Evolutionary conservation across 768 basidiomycete species (phyloP).

Genomic region (Boletus fagicola): DNA sequence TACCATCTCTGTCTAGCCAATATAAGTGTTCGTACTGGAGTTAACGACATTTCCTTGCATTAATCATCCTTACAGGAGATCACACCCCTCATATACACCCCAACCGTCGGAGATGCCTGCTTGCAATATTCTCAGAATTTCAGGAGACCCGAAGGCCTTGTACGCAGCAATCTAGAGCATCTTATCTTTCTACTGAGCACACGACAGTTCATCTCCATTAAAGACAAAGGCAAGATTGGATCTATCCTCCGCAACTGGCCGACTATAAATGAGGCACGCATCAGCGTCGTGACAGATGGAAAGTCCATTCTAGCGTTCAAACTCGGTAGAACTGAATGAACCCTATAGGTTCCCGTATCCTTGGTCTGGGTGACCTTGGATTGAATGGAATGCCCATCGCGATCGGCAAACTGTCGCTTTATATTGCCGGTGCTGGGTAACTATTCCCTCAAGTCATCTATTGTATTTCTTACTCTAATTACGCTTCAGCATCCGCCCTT

Average conservation of each 20-base stretch:
- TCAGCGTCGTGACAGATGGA: constrained; percentile 92
- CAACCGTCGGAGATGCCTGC: constrained; percentile 90
- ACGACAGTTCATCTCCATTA: constrained; percentile 68
- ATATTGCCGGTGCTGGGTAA: constrained; percentile 87
- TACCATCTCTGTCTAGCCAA: constrained; percentile 72
- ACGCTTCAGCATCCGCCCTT: constrained; percentile 60
- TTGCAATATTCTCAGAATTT: constrained; percentile 79
- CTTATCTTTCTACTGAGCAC: constrained; percentile 11
- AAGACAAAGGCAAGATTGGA: constrained; percentile 79
- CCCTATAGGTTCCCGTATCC: constrained; percentile 70
- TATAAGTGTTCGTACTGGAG: constrained; percentile 39
- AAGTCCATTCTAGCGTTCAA: constrained; percentile 15
- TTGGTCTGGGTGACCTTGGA: constrained; percentile 84
- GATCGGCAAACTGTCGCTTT: constrained; percentile 90
- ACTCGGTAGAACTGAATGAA: constrained; percentile 2
- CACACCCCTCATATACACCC: constrained; percentile 86
- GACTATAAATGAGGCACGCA: constrained; percentile 70
- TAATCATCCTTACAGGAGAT: constrained; percentile 40
- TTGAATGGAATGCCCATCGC: constrained; percentile 86
- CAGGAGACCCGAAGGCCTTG: constrained; percentile 69
- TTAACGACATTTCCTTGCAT: neutral
- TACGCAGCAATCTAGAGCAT: constrained; percentile 33
- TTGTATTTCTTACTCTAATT: constrained; percentile 1
- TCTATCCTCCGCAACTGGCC: constrained; percentile 72
- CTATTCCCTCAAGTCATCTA: constrained; percentile 13